These are phyloP conservation scores for Rhizopogon parksii DNA, from an alignment of 1,284 basidiomycete species.

Conservation along the genomic window DNA sequence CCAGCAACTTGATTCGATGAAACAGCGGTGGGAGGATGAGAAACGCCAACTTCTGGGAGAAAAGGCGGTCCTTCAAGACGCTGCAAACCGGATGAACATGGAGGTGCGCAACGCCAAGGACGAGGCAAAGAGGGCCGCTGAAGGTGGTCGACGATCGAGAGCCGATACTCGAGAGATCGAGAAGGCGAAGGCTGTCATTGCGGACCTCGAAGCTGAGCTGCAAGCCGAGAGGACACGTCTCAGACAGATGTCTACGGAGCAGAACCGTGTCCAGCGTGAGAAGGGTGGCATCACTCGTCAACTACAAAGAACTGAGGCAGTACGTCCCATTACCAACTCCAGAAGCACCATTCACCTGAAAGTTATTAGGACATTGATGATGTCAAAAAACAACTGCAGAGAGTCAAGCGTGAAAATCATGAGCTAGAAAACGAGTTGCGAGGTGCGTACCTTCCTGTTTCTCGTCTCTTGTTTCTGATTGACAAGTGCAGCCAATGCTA, in stretches of 20 bases:
- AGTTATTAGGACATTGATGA: constrained; percentile 63
- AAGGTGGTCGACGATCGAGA: constrained; percentile 40
- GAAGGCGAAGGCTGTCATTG: constrained; percentile 54
- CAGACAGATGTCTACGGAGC: constrained; percentile 54
- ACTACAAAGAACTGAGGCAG: constrained; percentile 62
- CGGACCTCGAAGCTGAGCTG: constrained; percentile 61
- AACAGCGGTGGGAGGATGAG: constrained; percentile 62
- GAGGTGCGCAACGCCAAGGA: constrained; percentile 53
- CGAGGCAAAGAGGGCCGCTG: constrained; percentile 45
- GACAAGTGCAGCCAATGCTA: constrained; percentile 41
- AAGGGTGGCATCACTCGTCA: constrained; percentile 55
- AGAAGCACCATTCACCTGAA: constrained; percentile 6
- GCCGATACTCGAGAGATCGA: constrained; percentile 63
- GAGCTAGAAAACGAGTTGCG: constrained; percentile 63
- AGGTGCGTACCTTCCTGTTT: constrained; percentile 30
- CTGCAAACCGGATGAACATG: constrained; percentile 54
- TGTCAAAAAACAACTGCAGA: constrained; percentile 58
- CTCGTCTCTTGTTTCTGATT: constrained; percentile 9
- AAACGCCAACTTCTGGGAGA: constrained; percentile 55
- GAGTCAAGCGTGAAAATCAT: constrained; percentile 61
- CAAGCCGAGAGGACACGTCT: constrained; percentile 61
- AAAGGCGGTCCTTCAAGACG: constrained; percentile 63
- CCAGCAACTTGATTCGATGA: constrained; percentile 53
- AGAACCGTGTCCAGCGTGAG: constrained; percentile 52
- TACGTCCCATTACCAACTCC: constrained; percentile 27